These are phyloP conservation scores for Pharus latifolius DNA, from an alignment of 176 grass and related monocot species.

Conservation along the genomic window DNA sequence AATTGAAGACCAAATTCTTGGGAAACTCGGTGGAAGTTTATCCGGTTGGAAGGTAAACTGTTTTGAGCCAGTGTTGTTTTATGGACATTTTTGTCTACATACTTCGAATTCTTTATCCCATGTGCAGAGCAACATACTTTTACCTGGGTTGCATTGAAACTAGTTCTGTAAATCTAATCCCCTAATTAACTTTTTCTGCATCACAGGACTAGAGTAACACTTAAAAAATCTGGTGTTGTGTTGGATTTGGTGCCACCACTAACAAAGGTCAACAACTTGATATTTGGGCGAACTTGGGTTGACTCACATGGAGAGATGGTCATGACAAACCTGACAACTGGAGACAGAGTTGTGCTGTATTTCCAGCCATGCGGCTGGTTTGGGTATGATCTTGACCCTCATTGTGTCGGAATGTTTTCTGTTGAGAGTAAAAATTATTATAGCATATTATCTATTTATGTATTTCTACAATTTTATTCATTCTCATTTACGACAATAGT, in stretches of 20 bases:
- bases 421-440: background rate
- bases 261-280: constrained; percentile 89
- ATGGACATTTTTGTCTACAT: background rate
- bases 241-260: constrained; percentile 79
- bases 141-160: background rate
- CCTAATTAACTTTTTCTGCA: constrained; percentile 13
- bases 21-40: constrained; percentile 89
- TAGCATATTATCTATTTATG: background rate
- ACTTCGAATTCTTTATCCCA: background rate
- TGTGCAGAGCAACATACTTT: background rate
- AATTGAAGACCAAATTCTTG: constrained; percentile 94
- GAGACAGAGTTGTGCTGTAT: constrained; percentile 85
- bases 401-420: background rate
- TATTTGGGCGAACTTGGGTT: constrained; percentile 90
- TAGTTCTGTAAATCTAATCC: background rate
- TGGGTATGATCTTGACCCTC: constrained; percentile 40
- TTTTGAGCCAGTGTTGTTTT: constrained; percentile 6
- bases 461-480: background rate
- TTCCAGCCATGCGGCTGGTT: constrained; percentile 98
- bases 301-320: constrained; percentile 87
- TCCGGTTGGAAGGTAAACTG: constrained; percentile 80
- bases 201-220: constrained; percentile 69
- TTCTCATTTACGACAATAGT: constrained; percentile 2
- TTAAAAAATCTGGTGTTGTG: constrained; percentile 69
- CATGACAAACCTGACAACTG: constrained; percentile 72